A percentile compares a stretch with the other conserved stretches of the same genome.
These are phyloP conservation scores for Syzygium jambos DNA, from an alignment of 345 rosid species.

Conservation along the genomic window DNA sequence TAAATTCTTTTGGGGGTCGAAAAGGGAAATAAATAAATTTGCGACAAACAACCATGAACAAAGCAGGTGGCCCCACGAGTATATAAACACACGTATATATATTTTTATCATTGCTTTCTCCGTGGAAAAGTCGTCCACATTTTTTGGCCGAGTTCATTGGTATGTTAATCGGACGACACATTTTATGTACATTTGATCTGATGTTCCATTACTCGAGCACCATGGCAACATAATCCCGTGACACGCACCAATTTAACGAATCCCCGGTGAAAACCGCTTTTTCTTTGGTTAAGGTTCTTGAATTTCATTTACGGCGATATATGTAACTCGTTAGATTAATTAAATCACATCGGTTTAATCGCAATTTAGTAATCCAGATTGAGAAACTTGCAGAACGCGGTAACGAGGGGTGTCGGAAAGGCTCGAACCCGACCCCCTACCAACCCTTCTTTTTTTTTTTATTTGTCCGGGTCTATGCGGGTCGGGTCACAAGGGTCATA, in stretches of 20 bases:
- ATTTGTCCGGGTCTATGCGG: neutral
- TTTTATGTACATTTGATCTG: neutral
- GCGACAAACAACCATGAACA: neutral
- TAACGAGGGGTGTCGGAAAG: neutral
- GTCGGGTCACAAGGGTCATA: no score
- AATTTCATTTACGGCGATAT: neutral
- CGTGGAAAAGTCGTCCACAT: neutral
- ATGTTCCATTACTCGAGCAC: neutral
- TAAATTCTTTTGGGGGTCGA: neutral
- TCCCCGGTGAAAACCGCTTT: neutral
- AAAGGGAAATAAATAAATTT: no score
- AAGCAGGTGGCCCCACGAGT: neutral
- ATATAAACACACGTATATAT: neutral
- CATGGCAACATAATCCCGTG: neutral
- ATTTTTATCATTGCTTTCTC: neutral
- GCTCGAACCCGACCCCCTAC: neutral
- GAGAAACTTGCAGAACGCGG: neutral
- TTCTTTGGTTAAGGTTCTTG: neutral
- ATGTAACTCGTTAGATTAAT: neutral
- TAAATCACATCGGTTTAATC: neutral
- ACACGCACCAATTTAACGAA: neutral
- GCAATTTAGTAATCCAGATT: neutral
- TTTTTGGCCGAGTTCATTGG: neutral
- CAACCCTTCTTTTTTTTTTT: neutral
- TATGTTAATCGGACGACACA: neutral